A percentile compares a stretch with the other conserved stretches of the same genome.
Evolutionary conservation across 2,329 filamentous ascomycete genomes (phyloP).

Genomic region (Alternaria dauci): DNA sequence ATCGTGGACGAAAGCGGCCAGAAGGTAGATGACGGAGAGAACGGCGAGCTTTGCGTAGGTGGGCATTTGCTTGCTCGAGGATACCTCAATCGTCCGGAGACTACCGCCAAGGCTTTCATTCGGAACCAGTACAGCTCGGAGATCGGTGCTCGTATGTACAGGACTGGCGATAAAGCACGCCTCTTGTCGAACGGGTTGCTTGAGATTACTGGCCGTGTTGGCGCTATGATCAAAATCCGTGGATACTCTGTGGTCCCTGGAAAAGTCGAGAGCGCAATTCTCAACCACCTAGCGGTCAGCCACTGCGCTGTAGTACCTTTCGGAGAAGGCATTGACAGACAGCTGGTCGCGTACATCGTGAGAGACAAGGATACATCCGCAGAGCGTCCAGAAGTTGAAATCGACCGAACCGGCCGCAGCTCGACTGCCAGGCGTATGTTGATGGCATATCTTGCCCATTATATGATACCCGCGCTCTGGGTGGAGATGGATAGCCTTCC

Average conservation of each 20-base stretch:
- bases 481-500: conserved; percentile 75
- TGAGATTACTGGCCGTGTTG: conserved; percentile 79
- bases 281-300: conserved; percentile 73
- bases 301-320: conserved; percentile 77
- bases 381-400: conserved; percentile 68
- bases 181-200: conserved; percentile 72
- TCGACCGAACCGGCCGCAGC: conserved; percentile 76
- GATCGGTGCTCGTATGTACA: conserved; percentile 73
- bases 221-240: conserved; percentile 81
- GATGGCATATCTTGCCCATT: conserved; percentile 74
- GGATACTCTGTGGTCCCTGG: conserved; percentile 81
- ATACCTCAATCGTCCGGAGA: conserved; percentile 82
- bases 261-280: conserved; percentile 77
- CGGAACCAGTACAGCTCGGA: conserved; percentile 69
- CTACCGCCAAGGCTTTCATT: conserved; percentile 75
- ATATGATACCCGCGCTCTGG: conserved; percentile 85
- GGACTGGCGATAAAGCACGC: conserved; percentile 75
- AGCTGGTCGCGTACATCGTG: conserved; percentile 80
- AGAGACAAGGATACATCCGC: conserved; percentile 67
- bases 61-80: conserved; percentile 77
- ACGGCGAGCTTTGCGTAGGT: conserved; percentile 78
- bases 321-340: conserved; percentile 77
- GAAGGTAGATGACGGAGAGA: conserved; percentile 66
- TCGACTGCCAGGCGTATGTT: conserved; percentile 72
- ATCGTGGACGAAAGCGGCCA: conserved; percentile 75